A percentile compares a stretch with the other conserved stretches of the same genome.
Evolutionary conservation across 2,329 filamentous ascomycete species (phyloP).

Genomic region (Metarhizium sp.): DNA sequence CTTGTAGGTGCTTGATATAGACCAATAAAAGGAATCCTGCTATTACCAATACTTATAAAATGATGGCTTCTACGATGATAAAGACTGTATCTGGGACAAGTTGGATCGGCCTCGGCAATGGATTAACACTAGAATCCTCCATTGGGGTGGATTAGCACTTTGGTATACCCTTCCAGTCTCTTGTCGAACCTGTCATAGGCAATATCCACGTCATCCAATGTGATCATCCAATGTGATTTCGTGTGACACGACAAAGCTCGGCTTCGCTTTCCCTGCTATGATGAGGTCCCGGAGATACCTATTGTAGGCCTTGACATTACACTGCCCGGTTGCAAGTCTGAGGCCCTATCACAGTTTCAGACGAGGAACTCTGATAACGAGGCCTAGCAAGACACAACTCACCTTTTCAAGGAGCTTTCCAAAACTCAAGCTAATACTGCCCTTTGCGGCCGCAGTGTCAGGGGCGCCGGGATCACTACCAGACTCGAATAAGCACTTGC

Average conservation of each 20-base stretch:
- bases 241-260: constrained; percentile 57
- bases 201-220: constrained; percentile 48
- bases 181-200: constrained; percentile 60
- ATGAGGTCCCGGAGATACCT: constrained; percentile 57
- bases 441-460: too few relatives aligned
- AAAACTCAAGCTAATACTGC: too few relatives aligned
- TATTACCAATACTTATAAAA: too few relatives aligned
- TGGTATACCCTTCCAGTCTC: constrained; percentile 56
- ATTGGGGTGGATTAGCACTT: constrained; percentile 59
- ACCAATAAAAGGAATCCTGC: background rate
- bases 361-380: too few relatives aligned
- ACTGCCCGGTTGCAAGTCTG: constrained; percentile 51
- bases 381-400: too few relatives aligned
- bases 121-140: constrained; percentile 20
- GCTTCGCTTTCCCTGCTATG: constrained; percentile 53
- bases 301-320: constrained; percentile 61
- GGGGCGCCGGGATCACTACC: too few relatives aligned
- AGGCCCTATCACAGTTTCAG: constrained; percentile 34
- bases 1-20: background rate
- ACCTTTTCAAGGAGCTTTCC: too few relatives aligned
- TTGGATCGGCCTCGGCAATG: too few relatives aligned
- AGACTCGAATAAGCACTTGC: too few relatives aligned
- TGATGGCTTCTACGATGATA: too few relatives aligned
- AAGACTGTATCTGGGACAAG: too few relatives aligned
- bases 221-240: constrained; percentile 54